phyloP scores from a whole-genome alignment of 106 monocot species.

The Apostasia shenzhenica region DNA sequence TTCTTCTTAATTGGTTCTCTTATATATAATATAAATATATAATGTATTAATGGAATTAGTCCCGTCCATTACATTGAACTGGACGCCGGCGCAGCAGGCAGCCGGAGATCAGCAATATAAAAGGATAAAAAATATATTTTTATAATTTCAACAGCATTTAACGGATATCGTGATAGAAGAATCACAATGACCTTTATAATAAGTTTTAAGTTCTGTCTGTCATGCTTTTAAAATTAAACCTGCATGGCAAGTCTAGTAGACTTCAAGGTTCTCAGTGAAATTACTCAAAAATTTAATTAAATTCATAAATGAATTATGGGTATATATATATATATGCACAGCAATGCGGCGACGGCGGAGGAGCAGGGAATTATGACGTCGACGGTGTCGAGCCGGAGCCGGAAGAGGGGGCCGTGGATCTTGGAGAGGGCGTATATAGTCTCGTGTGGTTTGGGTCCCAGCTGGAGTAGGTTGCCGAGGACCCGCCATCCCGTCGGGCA shows the following conservation, averaged over 20 bases:
- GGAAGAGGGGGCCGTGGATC: slow-evolving; percentile 35
- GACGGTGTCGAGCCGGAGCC: slow-evolving; percentile 29
- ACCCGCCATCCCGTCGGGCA: slow-evolving; percentile 42
- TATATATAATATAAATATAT: too few relatives aligned
- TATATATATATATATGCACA: too few relatives aligned
- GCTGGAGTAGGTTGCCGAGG: slow-evolving; percentile 44
- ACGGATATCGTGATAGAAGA: too few relatives aligned
- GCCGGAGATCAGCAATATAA: too few relatives aligned
- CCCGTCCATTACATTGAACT: too few relatives aligned
- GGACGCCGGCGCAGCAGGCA: too few relatives aligned
- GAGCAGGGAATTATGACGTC: slow-evolving; percentile 38
- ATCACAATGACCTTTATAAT: not conserved
- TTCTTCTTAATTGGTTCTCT: too few relatives aligned
- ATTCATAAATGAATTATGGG: too few relatives aligned
- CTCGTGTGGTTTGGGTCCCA: slow-evolving; percentile 44
- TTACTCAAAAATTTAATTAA: too few relatives aligned
- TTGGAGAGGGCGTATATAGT: slow-evolving; percentile 24
- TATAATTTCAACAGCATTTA: too few relatives aligned
- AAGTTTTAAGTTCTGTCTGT: slow-evolving; percentile 26
- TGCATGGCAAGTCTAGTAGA: slow-evolving; percentile 43
- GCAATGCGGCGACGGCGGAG: slow-evolving; percentile 17
- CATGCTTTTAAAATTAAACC: slow-evolving; percentile 39
- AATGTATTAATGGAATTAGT: too few relatives aligned
- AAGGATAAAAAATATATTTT: too few relatives aligned
- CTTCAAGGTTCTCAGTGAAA: slow-evolving; percentile 33